phyloP scores from a whole-genome alignment of 2,329 filamentous ascomycete species.

The Ascosphaera pollenicola region DNA sequence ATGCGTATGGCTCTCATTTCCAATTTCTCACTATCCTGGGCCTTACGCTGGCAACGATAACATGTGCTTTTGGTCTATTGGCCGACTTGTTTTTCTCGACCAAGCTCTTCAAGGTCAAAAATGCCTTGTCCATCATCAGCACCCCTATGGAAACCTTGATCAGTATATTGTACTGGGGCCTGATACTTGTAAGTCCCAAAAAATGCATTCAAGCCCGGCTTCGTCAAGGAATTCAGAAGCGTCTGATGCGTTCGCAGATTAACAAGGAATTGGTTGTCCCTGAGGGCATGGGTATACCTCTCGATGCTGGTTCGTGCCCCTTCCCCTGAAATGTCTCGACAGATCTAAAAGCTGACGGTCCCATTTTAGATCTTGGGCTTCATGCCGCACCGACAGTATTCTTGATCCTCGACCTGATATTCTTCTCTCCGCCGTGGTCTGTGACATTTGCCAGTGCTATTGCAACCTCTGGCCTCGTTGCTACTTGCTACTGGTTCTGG shows the following conservation, averaged over 20 bases:
- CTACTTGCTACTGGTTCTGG: constrained; percentile 42
- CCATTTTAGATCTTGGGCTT: constrained; percentile 20
- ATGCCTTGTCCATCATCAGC: constrained; percentile 32
- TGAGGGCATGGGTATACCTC: constrained; percentile 16
- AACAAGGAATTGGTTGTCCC: constrained; percentile 29
- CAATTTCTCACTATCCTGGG: constrained; percentile 44
- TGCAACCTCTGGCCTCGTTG: constrained; percentile 29
- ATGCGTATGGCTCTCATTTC: constrained; percentile 42
- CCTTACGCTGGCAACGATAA: constrained; percentile 30
- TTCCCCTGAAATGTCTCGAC: not conserved
- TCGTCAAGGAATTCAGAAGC: not conserved
- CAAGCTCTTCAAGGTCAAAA: constrained; percentile 33
- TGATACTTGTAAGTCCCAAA: constrained; percentile 23
- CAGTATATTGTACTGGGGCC: constrained; percentile 36
- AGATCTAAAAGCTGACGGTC: not conserved
- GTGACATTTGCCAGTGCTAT: constrained; percentile 20
- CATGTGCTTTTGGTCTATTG: constrained; percentile 30
- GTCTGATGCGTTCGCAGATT: constrained; percentile 11
- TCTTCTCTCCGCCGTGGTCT: constrained; percentile 39
- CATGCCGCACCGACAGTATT: constrained; percentile 31
- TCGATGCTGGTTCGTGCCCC: constrained; percentile 14
- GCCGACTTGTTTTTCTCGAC: constrained; percentile 32
- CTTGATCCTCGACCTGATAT: constrained; percentile 31
- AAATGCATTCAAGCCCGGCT: not conserved
- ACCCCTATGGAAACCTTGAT: constrained; percentile 39